These are phyloP conservation scores for Trametopsis cervina DNA, from an alignment of 768 basidiomycete species.

Conservation along the genomic window DNA sequence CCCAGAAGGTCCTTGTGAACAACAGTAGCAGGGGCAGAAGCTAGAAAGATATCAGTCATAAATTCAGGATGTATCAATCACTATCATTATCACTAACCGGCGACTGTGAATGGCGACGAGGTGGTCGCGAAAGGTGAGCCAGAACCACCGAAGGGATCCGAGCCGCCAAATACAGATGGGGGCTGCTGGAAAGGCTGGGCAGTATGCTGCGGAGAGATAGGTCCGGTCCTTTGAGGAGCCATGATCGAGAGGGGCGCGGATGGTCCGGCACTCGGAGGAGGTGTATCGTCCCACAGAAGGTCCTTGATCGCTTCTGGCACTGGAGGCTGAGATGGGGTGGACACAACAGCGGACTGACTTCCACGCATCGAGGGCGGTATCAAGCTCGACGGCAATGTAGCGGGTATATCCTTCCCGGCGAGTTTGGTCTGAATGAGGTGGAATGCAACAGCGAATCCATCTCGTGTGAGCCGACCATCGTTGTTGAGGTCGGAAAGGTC, in stretches of 20 bases:
- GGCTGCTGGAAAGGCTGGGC: constrained; percentile 18
- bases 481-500: constrained; percentile 88
- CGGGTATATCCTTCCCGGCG: constrained; percentile 70
- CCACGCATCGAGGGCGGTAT: constrained; percentile 77
- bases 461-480: constrained; percentile 79
- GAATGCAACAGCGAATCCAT: constrained; percentile 95
- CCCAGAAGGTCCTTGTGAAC: constrained; percentile 53
- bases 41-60: constrained; percentile 14
- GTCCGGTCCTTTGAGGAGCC: constrained; percentile 33
- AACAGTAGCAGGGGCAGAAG: constrained; percentile 4
- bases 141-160: constrained; percentile 44
- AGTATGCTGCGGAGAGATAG: constrained; percentile 23
- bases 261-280: constrained; percentile 26
- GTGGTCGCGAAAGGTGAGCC: constrained; percentile 35
- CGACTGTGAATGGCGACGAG: constrained; percentile 7
- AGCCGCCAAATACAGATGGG: constrained; percentile 14
- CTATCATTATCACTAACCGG: neutral
- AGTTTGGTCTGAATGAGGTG: constrained; percentile 86
- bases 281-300: constrained; percentile 37
- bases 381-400: constrained; percentile 60
- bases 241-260: constrained; percentile 32
- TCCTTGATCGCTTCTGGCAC: constrained; percentile 37
- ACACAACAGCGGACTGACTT: constrained; percentile 16
- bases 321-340: constrained; percentile 29
- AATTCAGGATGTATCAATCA: neutral